Evolutionary conservation across 257 asterid genomes (phyloP).

Genomic region (Przewalskia tangutica): DNA sequence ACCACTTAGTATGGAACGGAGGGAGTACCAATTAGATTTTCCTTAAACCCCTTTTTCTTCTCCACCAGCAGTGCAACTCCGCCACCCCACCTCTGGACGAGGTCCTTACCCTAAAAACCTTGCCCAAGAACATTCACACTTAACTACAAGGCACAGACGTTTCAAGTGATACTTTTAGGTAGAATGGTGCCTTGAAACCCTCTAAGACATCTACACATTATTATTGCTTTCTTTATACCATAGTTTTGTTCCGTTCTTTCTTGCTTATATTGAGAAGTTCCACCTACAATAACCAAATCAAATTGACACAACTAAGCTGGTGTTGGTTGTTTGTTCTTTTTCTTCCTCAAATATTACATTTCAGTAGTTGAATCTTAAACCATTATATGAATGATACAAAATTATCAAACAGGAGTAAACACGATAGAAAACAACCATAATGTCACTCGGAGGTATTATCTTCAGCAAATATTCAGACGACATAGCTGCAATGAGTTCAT

Average conservation of each 20-base stretch:
- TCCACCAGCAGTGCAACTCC: neutral
- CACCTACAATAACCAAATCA: neutral
- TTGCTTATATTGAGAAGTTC: neutral
- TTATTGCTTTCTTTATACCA: neutral
- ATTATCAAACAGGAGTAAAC: neutral
- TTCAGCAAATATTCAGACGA: neutral
- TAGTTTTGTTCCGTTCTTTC: neutral
- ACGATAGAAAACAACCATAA: neutral
- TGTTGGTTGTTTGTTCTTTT: neutral
- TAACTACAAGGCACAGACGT: neutral
- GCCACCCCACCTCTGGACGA: neutral
- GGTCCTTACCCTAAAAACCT: neutral
- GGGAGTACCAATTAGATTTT: neutral
- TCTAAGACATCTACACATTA: neutral
- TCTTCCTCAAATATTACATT: neutral
- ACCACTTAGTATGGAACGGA: too few species aligned
- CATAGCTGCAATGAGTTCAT: neutral
- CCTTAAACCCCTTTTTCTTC: neutral
- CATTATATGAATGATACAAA: neutral
- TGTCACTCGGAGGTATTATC: neutral
- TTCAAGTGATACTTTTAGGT: neutral
- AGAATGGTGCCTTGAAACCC: neutral
- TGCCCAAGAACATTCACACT: neutral
- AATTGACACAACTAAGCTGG: neutral
- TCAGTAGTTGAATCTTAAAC: neutral